A percentile compares a stretch with the other conserved stretches of the same genome.
These are phyloP conservation scores for Cylindricascospora bacillispora DNA, from an alignment of 1,139 yeast species.

Conservation along the genomic window DNA sequence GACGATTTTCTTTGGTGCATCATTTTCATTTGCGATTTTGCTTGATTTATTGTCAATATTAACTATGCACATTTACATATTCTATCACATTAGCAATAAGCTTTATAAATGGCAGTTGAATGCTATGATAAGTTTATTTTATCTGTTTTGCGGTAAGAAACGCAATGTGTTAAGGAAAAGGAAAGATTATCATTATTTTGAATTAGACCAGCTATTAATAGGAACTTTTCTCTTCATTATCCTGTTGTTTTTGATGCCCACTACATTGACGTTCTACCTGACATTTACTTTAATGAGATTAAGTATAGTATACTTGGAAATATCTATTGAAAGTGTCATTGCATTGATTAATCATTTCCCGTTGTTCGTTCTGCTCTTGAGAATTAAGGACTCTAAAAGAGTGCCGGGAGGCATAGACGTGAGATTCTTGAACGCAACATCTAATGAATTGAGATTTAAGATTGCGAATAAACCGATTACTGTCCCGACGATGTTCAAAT, in stretches of 20 bases:
- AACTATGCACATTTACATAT: constrained; percentile 62
- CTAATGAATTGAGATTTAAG: constrained; percentile 8
- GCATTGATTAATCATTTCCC: constrained; percentile 76
- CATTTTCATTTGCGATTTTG: constrained; percentile 53
- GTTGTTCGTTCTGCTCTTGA: constrained; percentile 62
- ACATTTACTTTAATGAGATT: constrained; percentile 56
- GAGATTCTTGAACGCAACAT: constrained; percentile 13
- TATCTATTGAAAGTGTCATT: constrained; percentile 46
- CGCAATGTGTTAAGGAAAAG: constrained; percentile 73
- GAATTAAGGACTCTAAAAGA: constrained; percentile 70
- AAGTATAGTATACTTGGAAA: constrained; percentile 36
- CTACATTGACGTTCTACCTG: constrained; percentile 73
- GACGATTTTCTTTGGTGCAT: constrained; percentile 44
- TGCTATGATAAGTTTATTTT: constrained; percentile 60
- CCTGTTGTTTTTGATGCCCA: constrained; percentile 66
- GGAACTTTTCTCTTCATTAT: constrained; percentile 85
- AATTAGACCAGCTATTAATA: constrained; percentile 71
- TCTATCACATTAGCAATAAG: constrained; percentile 68
- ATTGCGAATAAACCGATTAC: constrained; percentile 36
- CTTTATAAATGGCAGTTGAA: constrained; percentile 66
- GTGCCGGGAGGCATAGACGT: constrained; percentile 80
- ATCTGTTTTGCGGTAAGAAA: constrained; percentile 82
- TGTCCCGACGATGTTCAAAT: constrained; percentile 34
- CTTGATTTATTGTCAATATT: constrained; percentile 53
- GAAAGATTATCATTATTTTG: constrained; percentile 74